Evolutionary conservation across 2,329 filamentous ascomycete species (phyloP).

Genomic region (Arthrinium phaeospermum): DNA sequence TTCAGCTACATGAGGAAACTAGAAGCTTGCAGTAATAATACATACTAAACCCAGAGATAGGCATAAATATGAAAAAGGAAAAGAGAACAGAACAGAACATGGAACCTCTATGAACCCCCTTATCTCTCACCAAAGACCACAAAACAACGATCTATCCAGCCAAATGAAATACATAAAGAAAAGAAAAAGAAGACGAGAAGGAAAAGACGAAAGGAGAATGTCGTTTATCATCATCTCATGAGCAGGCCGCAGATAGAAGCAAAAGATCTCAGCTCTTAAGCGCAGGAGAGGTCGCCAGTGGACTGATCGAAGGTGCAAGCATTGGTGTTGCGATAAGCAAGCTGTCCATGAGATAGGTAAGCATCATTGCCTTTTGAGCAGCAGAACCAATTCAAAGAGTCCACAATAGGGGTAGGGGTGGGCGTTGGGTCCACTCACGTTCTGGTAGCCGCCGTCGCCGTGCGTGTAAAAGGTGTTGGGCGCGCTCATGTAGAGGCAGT

Average conservation of each 20-base stretch:
- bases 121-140: too few species aligned
- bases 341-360: background rate
- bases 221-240: background rate
- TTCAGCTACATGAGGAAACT: background rate
- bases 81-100: too few species aligned
- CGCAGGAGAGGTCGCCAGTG: slow-evolving; percentile 22
- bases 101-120: too few species aligned
- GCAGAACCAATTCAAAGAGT: background rate
- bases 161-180: background rate
- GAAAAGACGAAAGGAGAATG: background rate
- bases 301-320: slow-evolving; percentile 18
- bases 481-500: slow-evolving; percentile 28
- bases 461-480: slow-evolving; percentile 26
- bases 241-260: background rate
- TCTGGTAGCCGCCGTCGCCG: slow-evolving; percentile 28
- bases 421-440: slow-evolving; percentile 19
- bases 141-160: background rate
- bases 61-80: too few species aligned
- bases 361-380: background rate
- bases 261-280: background rate
- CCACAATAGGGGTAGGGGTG: too few species aligned
- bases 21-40: background rate
- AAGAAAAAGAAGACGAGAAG: background rate
- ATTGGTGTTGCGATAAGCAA: slow-evolving; percentile 12
- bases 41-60: background rate